Evolutionary conservation across 805 yeast genomes (phyloP), one percentile per base, ranked within the genome.

Genomic region (Dipodascus geniculatus): DNA sequence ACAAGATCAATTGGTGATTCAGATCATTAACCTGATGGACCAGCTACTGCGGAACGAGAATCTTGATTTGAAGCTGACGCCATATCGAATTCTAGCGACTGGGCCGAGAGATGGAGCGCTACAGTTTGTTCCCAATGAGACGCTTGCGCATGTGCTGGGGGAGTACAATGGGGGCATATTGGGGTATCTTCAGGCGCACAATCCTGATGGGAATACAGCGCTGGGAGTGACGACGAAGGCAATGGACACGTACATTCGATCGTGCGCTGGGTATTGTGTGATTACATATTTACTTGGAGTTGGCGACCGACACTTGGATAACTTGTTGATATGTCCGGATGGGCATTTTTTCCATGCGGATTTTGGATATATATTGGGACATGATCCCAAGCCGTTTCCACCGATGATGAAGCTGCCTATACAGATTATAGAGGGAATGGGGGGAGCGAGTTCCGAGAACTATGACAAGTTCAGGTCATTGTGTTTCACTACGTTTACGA

Each of bases 341-440:
- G 83, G 95, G 1, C 87, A 82, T 61, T 93, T 93, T 65, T 91
- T 95, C 79, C 99, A 93, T 69, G 97, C 96, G 0, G 99, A 93
- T 69, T 93, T 87, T 68, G 99, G 99, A 0, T 93, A 93, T 63
- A 91, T 93, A 51, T 71, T 93, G 53, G 99, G 99, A 0, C 83
- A 90, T 52, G 99, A 93, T 67, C 99, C 99, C 1, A 93, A 93
- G 66, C 98, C 98, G 14, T 93, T 93, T 70, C 98, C 99, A 14
- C 99, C 99, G 1, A 75, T 91, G 70, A 93, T 93, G 97, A 93
- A 93, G 64, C 72, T 93, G 42, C 99, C 99, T 0, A 93, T 93
- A 47, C 99, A 93, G 68, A 85, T 93, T 17, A 86, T 93, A 47
- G 99, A 93, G 59, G 98, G 97, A 0, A 93, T 93, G 88, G 99